Conservation (phyloP, 352 stramenopile genomes). For the Globisporangium takayamanum region DNA sequence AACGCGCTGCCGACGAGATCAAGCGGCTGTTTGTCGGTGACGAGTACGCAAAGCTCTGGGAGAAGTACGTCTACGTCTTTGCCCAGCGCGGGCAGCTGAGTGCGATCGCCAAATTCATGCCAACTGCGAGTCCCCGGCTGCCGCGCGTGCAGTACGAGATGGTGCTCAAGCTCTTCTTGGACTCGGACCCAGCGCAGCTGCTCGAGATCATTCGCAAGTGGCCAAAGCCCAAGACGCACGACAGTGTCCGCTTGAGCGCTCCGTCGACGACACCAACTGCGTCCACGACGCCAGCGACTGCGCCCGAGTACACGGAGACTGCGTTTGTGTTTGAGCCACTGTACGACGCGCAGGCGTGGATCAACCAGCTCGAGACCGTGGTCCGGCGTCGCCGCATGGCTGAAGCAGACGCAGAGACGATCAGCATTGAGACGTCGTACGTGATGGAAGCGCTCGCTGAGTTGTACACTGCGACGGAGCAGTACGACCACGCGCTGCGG, state of each 20-base stretch:
- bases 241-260: neutral
- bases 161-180: constrained; percentile 80
- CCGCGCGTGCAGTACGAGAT: constrained; percentile 78
- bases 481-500: constrained; percentile 75
- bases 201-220: constrained; percentile 79
- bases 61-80: constrained; percentile 87
- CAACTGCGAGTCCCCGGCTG: constrained; percentile 61
- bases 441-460: constrained; percentile 78
- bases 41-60: constrained; percentile 62
- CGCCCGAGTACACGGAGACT: constrained; percentile 69
- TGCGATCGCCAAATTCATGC: constrained; percentile 65
- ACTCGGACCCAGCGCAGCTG: constrained; percentile 68
- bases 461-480: constrained; percentile 73
- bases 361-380: constrained; percentile 74
- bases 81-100: constrained; percentile 67
- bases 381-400: constrained; percentile 65
- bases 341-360: constrained; percentile 76
- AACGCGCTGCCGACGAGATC: constrained; percentile 67
- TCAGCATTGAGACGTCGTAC: constrained; percentile 78
- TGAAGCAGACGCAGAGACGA: constrained; percentile 40
- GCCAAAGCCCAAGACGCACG: constrained; percentile 40
- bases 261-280: neutral
- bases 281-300: constrained; percentile 5
- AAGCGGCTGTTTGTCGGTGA: constrained; percentile 63
- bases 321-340: constrained; percentile 65